Evolutionary conservation across 345 rosid genomes (phyloP), one percentile per base, ranked within the genome.

Genomic region (Syzygium grande): DNA sequence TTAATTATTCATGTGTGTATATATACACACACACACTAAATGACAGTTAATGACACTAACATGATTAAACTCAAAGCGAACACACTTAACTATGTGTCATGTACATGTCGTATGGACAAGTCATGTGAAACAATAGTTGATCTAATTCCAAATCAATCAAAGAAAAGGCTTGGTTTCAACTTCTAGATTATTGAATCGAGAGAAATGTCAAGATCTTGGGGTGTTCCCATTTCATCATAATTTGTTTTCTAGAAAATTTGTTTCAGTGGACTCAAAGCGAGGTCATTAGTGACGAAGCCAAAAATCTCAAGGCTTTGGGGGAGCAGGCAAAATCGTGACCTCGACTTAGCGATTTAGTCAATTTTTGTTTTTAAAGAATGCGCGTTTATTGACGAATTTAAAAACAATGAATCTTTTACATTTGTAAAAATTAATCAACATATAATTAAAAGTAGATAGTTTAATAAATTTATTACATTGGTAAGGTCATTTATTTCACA

Each of bases 11-110:
- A 5, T 61, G 29, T 41, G 43, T 41, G 43, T 15, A n/a, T 30
- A 3, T 15, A 3, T 15, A 6, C 4, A n/a, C 4, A 3, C 4
- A 3, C 65, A 23, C 11, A n/a, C 2, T 7, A n/a, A 16, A 8
- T 61, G 34, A n/a, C 7, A 34, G 17, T n/a, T n/a, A 13, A n/a
- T 61, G 73, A 61, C 73, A 6, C 73, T 61, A 61, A n/a, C 34
- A 13, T 13, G 38, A 61, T n/a, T 61, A 61, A n/a, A 61, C 19
- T n/a, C 34, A n/a, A 61, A 61, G 73, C 4, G 11, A 61, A 25
- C 29, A 59, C 68, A 13, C 68, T 58, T 58, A 25, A 27, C 63
- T 59, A 61, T n/a, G 34, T n/a, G 73, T 61, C 73, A 61, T n/a
- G 73, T 61, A 59, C 68, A 59, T 14, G 16, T 59, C 29, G 16